Evolutionary conservation across 2,329 filamentous ascomycete genomes (phyloP).

Genomic region (Zasmidium angulare): DNA sequence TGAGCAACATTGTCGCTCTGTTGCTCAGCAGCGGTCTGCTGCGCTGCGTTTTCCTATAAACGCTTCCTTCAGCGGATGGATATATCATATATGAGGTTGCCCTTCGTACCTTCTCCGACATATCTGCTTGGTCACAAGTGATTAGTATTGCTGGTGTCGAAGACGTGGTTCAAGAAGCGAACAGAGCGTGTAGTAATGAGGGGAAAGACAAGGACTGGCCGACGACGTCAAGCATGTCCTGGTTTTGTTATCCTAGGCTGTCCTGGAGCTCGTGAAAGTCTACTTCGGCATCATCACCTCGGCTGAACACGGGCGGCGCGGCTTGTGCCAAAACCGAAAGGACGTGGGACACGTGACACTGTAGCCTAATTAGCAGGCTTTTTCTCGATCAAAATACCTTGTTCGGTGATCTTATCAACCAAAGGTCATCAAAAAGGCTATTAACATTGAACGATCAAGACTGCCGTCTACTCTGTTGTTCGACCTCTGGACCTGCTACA

Average conservation of each 20-base stretch:
- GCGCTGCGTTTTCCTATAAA: conserved; percentile 12
- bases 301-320: not conserved
- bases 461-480: not conserved
- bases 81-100: not conserved
- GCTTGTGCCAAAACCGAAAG: not conserved
- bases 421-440: not conserved
- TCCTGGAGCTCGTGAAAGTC: not conserved
- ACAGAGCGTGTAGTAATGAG: not conserved
- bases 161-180: not conserved
- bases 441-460: not conserved
- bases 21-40: conserved; percentile 64
- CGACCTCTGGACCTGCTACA: not conserved
- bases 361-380: conserved; percentile 1
- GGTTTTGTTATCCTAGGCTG: not conserved
- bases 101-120: not conserved
- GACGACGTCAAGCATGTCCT: conserved; percentile 2
- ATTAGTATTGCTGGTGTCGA: not conserved
- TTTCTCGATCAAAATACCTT: not conserved
- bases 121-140: not conserved
- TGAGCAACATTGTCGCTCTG: conserved; percentile 97
- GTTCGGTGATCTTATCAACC: not conserved
- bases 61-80: not conserved
- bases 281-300: conserved; percentile 8
- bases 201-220: not conserved
- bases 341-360: not conserved